Base-by-base conservation (phyloP, 1,139 yeast species). In the Nakaseomyces kungkrabaensis region DNA sequence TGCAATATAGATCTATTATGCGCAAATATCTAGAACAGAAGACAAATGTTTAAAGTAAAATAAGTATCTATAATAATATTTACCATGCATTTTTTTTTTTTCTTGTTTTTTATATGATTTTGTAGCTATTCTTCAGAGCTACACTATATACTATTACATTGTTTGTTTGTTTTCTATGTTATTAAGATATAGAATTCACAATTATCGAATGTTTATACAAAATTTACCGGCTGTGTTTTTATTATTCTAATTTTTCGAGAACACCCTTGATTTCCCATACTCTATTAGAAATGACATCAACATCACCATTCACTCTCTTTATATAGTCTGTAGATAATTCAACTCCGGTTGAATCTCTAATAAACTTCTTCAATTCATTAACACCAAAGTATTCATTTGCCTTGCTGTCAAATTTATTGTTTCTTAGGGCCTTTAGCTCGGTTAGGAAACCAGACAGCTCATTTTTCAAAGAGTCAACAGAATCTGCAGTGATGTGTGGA, bases 401-500 rank as follows among this genome's bases (percentile, higher is more conserved):
- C 41, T 52, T 47, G 13, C 51, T 50, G 33, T 53, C 53, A 53
- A 56, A 51, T 50, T 48, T 50, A 42, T 56, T 50, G 42, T 50
- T 50, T 5, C 54, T 48, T 5, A 60, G 33, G 8, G 55, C 58
- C 3, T 59, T 54, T 6, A 59, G 52, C 37, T 58, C 55, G 8
- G 59, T 53, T 37, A 67, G 47, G 34, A 68, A 55, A 7, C 54
- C 43, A 1, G 55, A 48, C 45, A 67, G 50, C 4, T 51, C 50
- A 1, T 46, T 24, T 7, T 55, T 44, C 22, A 68, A 49, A 25
- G 55, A 43, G 5, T 56, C 59, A 5, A 55, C 50, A 4, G 52
- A 47, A 22, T 78, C 75, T 25, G 76, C 72, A 4, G 66, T 61
- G n/a, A 79, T 57, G 25, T 63, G 58, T 10, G 76, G 73, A 38